Base-by-base conservation (phyloP, 768 basidiomycete species). In the Russula sp. region DNA sequence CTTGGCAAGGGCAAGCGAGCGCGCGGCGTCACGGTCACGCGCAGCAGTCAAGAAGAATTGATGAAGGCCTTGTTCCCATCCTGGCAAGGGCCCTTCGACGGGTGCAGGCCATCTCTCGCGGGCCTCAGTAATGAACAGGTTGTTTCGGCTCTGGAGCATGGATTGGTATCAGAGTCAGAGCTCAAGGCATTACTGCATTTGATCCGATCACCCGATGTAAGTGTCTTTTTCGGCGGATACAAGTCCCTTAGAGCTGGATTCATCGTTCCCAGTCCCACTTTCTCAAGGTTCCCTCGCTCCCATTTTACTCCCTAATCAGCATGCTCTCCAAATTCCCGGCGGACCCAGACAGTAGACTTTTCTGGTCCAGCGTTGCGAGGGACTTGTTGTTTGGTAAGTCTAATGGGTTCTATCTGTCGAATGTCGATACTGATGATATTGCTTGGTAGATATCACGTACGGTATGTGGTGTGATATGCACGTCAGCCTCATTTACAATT, bases 21-120 rank as follows among this genome's bases (percentile, higher is more conserved):
- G 8, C 82, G 92, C 11, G 90, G 90, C 28, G 92, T 94, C 38
- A 93, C 91, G 13, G 81, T 94, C 50, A 94, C 92, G 3, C 79
- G 88, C 62, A 89, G 88, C 67, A 83, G 83, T 20, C 89, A 92
- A 72, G 87, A 86, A 68, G 91, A 92, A 69, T 79, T 94, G 30
- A 92, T 92, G 92, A 77, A 80, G 61, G 86, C 90, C 68, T 71
- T 94, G 8, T 94, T 93, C 76, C 90, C 91, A 3, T 81, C 80
- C 11, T 94, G 92, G 91, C 82, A 82, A 64, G 91, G 91, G 7
- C 76, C 77, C 18, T 94, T 92, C 72, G 83, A 86, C 63, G 85
- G 87, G 42, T 79, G 82, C 32, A 78, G 80, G 0, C 90, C 90
- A 32, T 87, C 87, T 3, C 79, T 92, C 42, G 80, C 82, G 38